Evolutionary conservation across 2,329 filamentous ascomycete genomes (phyloP).

Genomic region (Beauveria caledonica): DNA sequence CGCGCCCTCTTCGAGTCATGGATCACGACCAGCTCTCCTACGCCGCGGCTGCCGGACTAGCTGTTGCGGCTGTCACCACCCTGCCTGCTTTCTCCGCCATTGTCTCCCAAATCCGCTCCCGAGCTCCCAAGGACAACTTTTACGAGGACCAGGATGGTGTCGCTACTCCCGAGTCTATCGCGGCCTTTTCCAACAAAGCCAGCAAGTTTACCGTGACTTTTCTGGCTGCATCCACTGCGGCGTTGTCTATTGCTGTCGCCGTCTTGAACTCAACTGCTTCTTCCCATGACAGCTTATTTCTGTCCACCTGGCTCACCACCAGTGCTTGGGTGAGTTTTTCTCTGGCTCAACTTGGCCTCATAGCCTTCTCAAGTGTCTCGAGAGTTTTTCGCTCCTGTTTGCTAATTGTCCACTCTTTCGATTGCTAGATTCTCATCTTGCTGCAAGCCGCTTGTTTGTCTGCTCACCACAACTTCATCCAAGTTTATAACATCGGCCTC

Average conservation of each 20-base stretch:
- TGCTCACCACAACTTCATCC: conserved; percentile 41
- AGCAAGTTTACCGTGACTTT: conserved; percentile 48
- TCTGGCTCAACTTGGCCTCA: too few species aligned
- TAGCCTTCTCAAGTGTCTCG: neutral
- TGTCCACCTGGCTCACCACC: conserved; percentile 53
- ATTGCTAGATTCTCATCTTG: conserved; percentile 38
- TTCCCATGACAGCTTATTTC: conserved; percentile 29
- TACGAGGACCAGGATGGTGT: conserved; percentile 65
- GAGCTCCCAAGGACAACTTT: conserved; percentile 33
- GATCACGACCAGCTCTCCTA: conserved; percentile 6
- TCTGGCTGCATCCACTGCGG: conserved; percentile 45
- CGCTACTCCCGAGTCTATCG: conserved; percentile 54
- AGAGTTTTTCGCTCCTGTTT: neutral
- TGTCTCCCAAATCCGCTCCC: conserved; percentile 26
- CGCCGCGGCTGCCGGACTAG: conserved; percentile 26
- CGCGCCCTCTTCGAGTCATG: neutral
- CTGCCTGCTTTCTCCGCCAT: conserved; percentile 29
- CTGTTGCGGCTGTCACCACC: conserved; percentile 27
- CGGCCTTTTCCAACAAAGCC: conserved; percentile 51
- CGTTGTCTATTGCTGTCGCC: conserved; percentile 47
- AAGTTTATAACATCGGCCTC: conserved; percentile 45
- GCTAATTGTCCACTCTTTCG: neutral
- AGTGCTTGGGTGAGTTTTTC: conserved; percentile 52
- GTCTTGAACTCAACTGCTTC: conserved; percentile 39
- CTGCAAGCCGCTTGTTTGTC: conserved; percentile 43